Evolutionary conservation across 768 basidiomycete species (phyloP).

Genomic region (Pleurotus djamor): DNA sequence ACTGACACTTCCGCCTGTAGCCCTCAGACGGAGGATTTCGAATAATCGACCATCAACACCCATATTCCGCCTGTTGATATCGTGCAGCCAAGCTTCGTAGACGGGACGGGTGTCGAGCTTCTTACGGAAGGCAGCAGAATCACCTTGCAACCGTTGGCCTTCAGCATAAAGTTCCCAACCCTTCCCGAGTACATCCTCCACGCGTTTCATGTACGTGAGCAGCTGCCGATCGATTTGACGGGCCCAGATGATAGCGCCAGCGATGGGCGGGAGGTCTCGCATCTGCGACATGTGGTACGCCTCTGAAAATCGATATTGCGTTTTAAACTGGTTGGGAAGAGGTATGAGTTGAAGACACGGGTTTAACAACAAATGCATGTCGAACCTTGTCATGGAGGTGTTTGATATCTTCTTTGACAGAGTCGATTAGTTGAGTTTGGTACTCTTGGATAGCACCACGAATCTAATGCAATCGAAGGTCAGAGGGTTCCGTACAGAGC

Average conservation of each 20-base stretch:
- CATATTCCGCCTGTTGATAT: constrained; percentile 93
- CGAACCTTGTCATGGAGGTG: constrained; percentile 86
- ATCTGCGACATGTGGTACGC: constrained; percentile 98
- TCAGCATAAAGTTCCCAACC: constrained; percentile 99
- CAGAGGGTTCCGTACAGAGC: not conserved
- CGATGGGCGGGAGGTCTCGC: constrained; percentile 97
- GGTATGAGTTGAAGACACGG: not conserved
- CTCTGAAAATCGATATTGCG: constrained; percentile 92
- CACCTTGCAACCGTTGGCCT: constrained; percentile 94
- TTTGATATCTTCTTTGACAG: constrained; percentile 98
- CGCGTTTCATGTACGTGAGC: constrained; percentile 96
- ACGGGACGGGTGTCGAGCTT: constrained; percentile 95
- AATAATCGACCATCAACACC: constrained; percentile 89
- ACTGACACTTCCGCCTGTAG: constrained; percentile 37
- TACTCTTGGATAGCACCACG: constrained; percentile 99
- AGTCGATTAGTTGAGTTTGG: constrained; percentile 97
- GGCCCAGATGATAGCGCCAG: constrained; percentile 98
- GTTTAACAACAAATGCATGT: not conserved
- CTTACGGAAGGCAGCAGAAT: constrained; percentile 87
- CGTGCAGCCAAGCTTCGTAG: constrained; percentile 95
- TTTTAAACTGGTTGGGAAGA: constrained; percentile 70
- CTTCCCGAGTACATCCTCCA: constrained; percentile 96
- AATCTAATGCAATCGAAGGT: constrained; percentile 49
- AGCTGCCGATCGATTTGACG: constrained; percentile 98
- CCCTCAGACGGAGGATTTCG: constrained; percentile 75